Percentiles rank a stretch among this genome's conserved stretches.
These are phyloP conservation scores for Coniochaeta sp. DNA, from an alignment of 2,329 filamentous ascomycete genomes.

Conservation along the genomic window DNA sequence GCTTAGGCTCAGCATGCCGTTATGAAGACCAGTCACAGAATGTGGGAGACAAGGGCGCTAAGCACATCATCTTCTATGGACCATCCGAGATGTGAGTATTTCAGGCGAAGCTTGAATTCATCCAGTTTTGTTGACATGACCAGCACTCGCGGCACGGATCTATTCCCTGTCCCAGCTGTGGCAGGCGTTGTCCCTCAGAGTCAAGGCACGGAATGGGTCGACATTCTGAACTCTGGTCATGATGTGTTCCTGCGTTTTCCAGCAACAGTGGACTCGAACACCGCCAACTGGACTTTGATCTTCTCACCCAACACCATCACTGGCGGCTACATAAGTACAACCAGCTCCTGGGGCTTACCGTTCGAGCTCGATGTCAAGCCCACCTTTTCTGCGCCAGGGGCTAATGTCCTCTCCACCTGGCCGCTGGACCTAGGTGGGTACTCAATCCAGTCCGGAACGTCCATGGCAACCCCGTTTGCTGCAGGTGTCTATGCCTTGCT, in stretches of 20 bases:
- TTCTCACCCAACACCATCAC: constrained; percentile 11
- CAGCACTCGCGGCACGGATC: constrained; percentile 3
- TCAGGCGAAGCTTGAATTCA: background rate
- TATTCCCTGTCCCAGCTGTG: background rate
- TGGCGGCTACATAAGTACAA: constrained; percentile 28
- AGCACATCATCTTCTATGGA: constrained; percentile 5
- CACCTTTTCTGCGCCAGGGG: background rate
- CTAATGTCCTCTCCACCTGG: constrained; percentile 1
- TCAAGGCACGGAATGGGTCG: constrained; percentile 16
- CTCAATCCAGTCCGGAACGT: constrained; percentile 2
- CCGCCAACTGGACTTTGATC: constrained; percentile 3
- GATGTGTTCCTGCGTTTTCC: constrained; percentile 14
- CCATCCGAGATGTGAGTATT: constrained; percentile 2
- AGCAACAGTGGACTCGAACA: constrained; percentile 3
- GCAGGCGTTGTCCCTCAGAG: constrained; percentile 6
- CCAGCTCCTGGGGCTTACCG: constrained; percentile 37
- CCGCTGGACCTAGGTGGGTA: background rate
- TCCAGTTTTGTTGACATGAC: constrained; percentile 2
- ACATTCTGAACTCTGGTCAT: constrained; percentile 12
- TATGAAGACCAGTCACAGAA: constrained; percentile 17
- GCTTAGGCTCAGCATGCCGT: constrained; percentile 1
- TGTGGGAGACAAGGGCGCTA: constrained; percentile 22
- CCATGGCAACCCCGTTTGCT: constrained; percentile 6
- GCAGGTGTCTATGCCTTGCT: constrained; percentile 6
- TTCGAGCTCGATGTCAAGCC: constrained; percentile 27